Conservation (phyloP, 306 rosid species). For the apple (Malus domestica) region DNA sequence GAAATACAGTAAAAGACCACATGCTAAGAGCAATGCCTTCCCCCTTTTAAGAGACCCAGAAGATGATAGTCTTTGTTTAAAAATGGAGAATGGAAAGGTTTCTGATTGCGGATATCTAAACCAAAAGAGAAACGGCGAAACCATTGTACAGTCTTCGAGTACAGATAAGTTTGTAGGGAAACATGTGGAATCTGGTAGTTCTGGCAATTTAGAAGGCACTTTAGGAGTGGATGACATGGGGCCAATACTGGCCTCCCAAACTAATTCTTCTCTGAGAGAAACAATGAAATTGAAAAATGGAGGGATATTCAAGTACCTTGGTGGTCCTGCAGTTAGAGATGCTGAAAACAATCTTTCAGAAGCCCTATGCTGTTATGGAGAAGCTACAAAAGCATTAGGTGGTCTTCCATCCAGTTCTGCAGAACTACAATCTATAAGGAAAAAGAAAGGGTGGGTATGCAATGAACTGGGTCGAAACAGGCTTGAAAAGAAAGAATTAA, state of each 20-base stretch:
- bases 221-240: constrained; percentile 20
- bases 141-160: constrained; percentile 13
- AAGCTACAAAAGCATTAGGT: constrained; percentile 64
- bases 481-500: constrained; percentile 62
- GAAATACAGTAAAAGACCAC: constrained; percentile 47
- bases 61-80: constrained; percentile 24
- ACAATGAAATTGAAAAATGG: constrained; percentile 53
- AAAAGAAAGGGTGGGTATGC: constrained; percentile 90
- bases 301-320: constrained; percentile 84
- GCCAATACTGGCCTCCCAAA: constrained; percentile 29
- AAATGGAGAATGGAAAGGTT: constrained; percentile 23
- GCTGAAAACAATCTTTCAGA: constrained; percentile 56
- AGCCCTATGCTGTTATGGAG: constrained; percentile 71
- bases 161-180: constrained; percentile 17
- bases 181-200: constrained; percentile 13
- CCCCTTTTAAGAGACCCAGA: constrained; percentile 40
- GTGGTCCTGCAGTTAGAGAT: constrained; percentile 50
- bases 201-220: neutral
- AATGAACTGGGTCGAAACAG: constrained; percentile 85
- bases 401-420: constrained; percentile 56
- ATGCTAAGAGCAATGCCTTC: constrained; percentile 32
- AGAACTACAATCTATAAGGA: constrained; percentile 64
- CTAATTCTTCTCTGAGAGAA: constrained; percentile 32
- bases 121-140: constrained; percentile 18
- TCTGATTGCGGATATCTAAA: constrained; percentile 29